phyloP scores from a whole-genome alignment of 345 rosid genomes.

The Pugionium dolabratum region DNA sequence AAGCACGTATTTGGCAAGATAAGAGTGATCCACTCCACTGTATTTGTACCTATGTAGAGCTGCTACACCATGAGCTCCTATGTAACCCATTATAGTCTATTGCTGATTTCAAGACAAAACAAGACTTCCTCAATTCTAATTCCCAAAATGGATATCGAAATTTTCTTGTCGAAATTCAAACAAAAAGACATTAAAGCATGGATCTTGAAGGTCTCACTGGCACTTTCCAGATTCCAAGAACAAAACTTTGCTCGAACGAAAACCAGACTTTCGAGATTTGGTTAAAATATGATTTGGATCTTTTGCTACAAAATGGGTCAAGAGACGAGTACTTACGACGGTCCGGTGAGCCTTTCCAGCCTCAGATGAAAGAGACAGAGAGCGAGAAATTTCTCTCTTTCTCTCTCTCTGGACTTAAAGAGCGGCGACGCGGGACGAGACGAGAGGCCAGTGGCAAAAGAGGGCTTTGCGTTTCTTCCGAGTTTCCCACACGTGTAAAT shows the following conservation, averaged over 20 bases:
- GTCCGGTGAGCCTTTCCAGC: neutral
- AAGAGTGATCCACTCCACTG: constrained; percentile 93
- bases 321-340: constrained; percentile 30
- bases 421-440: neutral
- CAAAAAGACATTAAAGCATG: constrained; percentile 28
- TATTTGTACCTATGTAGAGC: constrained; percentile 87
- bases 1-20: constrained; percentile 81
- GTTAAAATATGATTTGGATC: neutral
- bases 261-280: constrained; percentile 1
- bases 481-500: too few species aligned
- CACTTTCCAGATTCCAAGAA: constrained; percentile 1
- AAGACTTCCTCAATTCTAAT: constrained; percentile 6
- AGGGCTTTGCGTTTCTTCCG: too few species aligned
- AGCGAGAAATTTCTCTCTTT: neutral
- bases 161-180: constrained; percentile 14
- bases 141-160: neutral
- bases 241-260: constrained; percentile 29
- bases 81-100: constrained; percentile 66
- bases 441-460: neutral
- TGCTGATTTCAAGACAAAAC: constrained; percentile 10
- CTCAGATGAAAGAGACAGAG: neutral
- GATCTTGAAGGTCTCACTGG: constrained; percentile 21
- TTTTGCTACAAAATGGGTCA: constrained; percentile 6
- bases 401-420: neutral
- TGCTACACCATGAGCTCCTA: constrained; percentile 82